Conservation (phyloP, 495 filamentous ascomycete genomes). For the Glonium stellatum region DNA sequence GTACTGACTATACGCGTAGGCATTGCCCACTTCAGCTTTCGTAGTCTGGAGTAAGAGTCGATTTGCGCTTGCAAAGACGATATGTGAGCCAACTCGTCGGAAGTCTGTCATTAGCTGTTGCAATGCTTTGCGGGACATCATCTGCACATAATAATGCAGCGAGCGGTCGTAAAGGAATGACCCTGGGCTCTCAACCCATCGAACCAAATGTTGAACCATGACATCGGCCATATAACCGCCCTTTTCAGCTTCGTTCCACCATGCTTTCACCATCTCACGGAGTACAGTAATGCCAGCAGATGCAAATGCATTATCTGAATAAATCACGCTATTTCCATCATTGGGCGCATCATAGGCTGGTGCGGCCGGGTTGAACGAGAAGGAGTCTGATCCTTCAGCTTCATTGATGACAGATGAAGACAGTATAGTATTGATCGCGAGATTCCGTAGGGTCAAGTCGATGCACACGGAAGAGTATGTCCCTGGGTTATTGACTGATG, state of each 20-base stretch:
- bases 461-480: constrained; percentile 96
- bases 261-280: constrained; percentile 96
- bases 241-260: constrained; percentile 92
- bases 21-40: constrained; percentile 94
- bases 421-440: constrained; percentile 95
- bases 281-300: constrained; percentile 83
- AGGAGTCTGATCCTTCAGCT: constrained; percentile 76
- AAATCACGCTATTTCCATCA: constrained; percentile 60
- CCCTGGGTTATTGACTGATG: constrained; percentile 81
- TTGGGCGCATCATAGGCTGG: constrained; percentile 52
- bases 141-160: constrained; percentile 95
- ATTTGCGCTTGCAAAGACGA: constrained; percentile 84
- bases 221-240: constrained; percentile 92
- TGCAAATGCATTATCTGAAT: constrained; percentile 86
- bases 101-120: constrained; percentile 97
- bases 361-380: constrained; percentile 72
- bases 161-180: constrained; percentile 94
- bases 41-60: constrained; percentile 90
- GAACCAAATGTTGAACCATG: constrained; percentile 94
- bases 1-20: constrained; percentile 93
- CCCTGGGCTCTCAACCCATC: constrained; percentile 87
- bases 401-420: constrained; percentile 98
- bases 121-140: constrained; percentile 95
- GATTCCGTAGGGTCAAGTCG: constrained; percentile 85
- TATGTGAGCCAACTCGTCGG: constrained; percentile 85